phyloP scores from a whole-genome alignment of 371 early-diverging fungal genomes.

The Rhizopus microsporus region DNA sequence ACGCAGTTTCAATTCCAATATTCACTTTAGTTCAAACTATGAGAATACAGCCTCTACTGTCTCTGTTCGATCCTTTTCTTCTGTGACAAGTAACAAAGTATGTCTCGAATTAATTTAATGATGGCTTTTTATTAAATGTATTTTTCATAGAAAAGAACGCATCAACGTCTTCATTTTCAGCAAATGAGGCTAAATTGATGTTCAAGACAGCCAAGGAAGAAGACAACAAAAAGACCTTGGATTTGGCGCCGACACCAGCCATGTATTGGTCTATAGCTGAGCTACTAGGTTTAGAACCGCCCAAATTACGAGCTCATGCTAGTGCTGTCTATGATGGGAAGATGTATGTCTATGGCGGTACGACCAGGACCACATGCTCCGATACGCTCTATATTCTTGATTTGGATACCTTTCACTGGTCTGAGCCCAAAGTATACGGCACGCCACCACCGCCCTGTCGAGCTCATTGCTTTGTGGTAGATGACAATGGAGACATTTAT shows the following conservation, averaged over 20 bases:
- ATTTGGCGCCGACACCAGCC: constrained; percentile 61
- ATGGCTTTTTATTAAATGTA: neutral
- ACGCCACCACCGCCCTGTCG: constrained; percentile 74
- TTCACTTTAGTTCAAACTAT: neutral
- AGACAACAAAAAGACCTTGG: neutral
- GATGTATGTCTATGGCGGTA: constrained; percentile 87
- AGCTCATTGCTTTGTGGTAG: constrained; percentile 78
- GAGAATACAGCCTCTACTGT: constrained; percentile 7
- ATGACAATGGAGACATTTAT: constrained; percentile 59
- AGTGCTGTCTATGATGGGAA: constrained; percentile 72
- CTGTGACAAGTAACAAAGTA: constrained; percentile 18
- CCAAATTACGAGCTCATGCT: constrained; percentile 77
- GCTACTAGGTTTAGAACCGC: constrained; percentile 65
- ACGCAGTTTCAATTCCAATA: constrained; percentile 7
- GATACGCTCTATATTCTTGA: constrained; percentile 80
- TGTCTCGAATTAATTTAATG: neutral
- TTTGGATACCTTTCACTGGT: constrained; percentile 85
- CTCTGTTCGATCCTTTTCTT: constrained; percentile 11
- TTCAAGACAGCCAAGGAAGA: neutral
- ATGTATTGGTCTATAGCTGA: constrained; percentile 83
- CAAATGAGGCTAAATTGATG: neutral
- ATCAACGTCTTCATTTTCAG: neutral
- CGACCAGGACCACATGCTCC: constrained; percentile 70
- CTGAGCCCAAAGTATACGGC: constrained; percentile 65
- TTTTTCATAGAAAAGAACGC: constrained; percentile 1